Base-by-base conservation (phyloP, 2,329 filamentous ascomycete genomes). In the Orbilia blumenaviensis region DNA sequence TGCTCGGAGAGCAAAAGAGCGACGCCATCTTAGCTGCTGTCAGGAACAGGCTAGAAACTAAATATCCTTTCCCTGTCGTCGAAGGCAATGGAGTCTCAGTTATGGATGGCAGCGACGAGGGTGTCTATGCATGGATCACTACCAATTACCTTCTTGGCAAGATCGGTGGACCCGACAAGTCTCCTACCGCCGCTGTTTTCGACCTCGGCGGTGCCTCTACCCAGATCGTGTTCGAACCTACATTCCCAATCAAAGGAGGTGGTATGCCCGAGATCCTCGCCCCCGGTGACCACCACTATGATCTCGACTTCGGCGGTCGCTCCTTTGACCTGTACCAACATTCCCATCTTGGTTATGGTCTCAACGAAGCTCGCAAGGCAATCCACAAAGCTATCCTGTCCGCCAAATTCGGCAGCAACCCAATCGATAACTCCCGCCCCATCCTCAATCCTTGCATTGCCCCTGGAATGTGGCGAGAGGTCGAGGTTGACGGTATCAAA, bases 111-210 rank as follows among this genome's bases (percentile, higher is more conserved):
- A 93, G 92, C 60, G 92, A 97, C 81, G 95, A 99, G 85, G 95
- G 80, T 80, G 68, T 76, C 48, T 78, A 76, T 38, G 96, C 95
- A 63, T 99, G 95, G 95, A 96, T 99, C 83, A 99, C 95, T 5
- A 95, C 93, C 79, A 99, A 99, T 87, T 99, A 99, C 84, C 90
- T 99, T 42, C 89, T 99, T 23, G 94, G 94, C 81, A 98, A 98
- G 85, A 98, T 99, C 83, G 95, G 95, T 74, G 92, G 92, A 9
- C 92, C 93, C 1, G 94, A 97, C 82, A 89, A 94, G 83, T 93
- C 89, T 78, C 91, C 93, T 60, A 98, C 95, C 1, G 96, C 95
- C 42, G 95, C 95, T 60, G 89, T 97, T 73, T 97, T 99, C 81
- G 95, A 99, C 82, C 90, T 99, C 56, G 95, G 95, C 78, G 95